Conservation (phyloP, 1,139 yeast species). For the Suhomyces choctaworum region DNA sequence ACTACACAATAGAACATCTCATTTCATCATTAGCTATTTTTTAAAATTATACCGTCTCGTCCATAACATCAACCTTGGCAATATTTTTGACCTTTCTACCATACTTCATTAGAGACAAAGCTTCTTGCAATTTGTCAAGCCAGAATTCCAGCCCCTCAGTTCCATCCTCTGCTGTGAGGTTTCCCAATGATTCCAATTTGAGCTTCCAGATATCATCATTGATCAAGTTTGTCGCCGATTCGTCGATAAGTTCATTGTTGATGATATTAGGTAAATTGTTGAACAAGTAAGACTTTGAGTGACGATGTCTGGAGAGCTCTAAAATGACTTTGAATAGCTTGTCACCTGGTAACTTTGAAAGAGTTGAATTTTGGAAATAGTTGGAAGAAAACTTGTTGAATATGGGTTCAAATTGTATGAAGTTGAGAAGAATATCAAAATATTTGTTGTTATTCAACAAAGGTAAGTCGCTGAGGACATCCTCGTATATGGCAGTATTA, state of each 20-base stretch:
- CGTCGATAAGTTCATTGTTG: slow-evolving; percentile 12
- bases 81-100: slow-evolving; percentile 30
- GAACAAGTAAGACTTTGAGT: slow-evolving; percentile 29
- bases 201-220: slow-evolving; percentile 31
- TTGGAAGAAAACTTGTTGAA: slow-evolving; percentile 21
- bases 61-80: slow-evolving; percentile 30
- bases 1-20: background rate
- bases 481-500: slow-evolving; percentile 12
- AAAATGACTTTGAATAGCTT: slow-evolving; percentile 26
- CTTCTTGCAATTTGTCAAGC: slow-evolving; percentile 24
- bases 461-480: slow-evolving; percentile 19
- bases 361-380: slow-evolving; percentile 20
- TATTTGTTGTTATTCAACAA: slow-evolving; percentile 26
- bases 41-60: slow-evolving; percentile 21
- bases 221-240: slow-evolving; percentile 14
- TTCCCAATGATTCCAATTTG: slow-evolving; percentile 28
- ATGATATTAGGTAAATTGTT: slow-evolving; percentile 30
- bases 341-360: slow-evolving; percentile 29
- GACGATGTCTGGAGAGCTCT: slow-evolving; percentile 23
- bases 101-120: slow-evolving; percentile 30
- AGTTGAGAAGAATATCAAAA: slow-evolving; percentile 33
- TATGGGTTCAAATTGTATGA: slow-evolving; percentile 21
- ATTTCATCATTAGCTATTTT: background rate
- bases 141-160: slow-evolving; percentile 24
- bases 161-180: slow-evolving; percentile 23